These are phyloP conservation scores for Amanita muscaria DNA, from an alignment of 768 basidiomycete species.

Conservation along the genomic window DNA sequence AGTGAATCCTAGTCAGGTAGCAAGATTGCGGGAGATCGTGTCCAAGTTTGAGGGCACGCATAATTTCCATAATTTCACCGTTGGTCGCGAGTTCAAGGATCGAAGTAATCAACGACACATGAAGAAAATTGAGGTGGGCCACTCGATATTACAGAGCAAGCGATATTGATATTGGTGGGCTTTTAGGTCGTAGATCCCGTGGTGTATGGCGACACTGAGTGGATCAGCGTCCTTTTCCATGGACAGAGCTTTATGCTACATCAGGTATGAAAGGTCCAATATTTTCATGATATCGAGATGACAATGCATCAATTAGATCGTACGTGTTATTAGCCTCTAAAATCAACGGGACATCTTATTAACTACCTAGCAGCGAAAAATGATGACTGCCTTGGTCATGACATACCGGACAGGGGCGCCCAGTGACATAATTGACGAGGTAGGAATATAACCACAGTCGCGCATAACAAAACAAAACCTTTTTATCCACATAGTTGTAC, in stretches of 20 bases:
- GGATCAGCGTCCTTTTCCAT: conserved; percentile 89
- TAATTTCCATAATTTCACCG: conserved; percentile 97
- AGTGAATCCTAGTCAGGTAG: conserved; percentile 42
- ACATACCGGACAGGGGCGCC: conserved; percentile 71
- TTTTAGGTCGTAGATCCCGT: conserved; percentile 72
- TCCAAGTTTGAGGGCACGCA: conserved; percentile 78
- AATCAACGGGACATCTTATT: no score
- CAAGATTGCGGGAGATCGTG: conserved; percentile 45
- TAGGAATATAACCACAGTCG: conserved; percentile 18
- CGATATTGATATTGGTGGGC: background rate
- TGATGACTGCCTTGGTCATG: conserved; percentile 86
- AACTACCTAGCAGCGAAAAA: conserved; percentile 68
- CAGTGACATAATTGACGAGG: conserved; percentile 65
- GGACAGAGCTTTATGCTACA: conserved; percentile 99
- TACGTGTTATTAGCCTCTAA: no score
- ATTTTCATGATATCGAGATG: no score
- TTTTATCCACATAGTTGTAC: conserved; percentile 47
- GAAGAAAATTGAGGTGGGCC: conserved; percentile 46
- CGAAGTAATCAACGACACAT: conserved; percentile 79
- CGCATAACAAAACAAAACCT: background rate
- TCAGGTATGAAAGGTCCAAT: conserved; percentile 71
- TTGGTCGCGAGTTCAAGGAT: conserved; percentile 79
- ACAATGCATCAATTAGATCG: conserved; percentile 33
- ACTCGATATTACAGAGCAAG: background rate
- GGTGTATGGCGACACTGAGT: conserved; percentile 86